Base-by-base conservation (phyloP, 768 basidiomycete species). In the Trametes cingulata region DNA sequence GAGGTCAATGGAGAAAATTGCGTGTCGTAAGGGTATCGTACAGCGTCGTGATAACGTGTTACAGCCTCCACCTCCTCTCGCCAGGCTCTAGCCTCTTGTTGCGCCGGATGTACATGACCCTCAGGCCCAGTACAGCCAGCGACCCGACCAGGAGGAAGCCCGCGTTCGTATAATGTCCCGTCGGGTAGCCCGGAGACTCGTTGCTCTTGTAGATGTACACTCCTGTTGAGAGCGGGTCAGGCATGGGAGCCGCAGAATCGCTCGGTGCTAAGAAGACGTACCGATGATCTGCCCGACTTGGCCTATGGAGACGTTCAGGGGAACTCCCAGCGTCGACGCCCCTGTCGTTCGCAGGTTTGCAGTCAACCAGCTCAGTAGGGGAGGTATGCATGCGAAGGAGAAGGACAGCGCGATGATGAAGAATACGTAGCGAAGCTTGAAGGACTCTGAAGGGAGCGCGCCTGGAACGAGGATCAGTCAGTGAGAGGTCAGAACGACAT, bases 251-350 rank as follows among this genome's bases (percentile, higher is more conserved):
- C 2, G 10, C 13, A 29, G 12, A 27, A 24, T 41, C 6, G 3
- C 17, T 35, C 15, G 42, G 15, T 48, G 45, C 27, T 19, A 43
- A 40, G 15, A 22, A 33, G 20, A 51, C 63, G 24, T 56, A 64
- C 70, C 68, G 20, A 75, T 69, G 64, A 76, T 75, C 62, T 76
- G 75, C 5, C 75, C 75, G 5, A 72, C 49, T n/a, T 73, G 72
- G 3, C 74, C 75, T 35, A 73, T 69, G 20, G 73, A 71, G 36
- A 75, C 69, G 57, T 72, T 75, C 29, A 74, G 29, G 13, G 73
- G 71, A 12, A 74, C 67, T 8, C 68, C 71, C 20, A 76, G 68
- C 20, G 73, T 73, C 8, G 69, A 59, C 0, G 73, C 70, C 0
- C 69, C 67, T 1, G 75, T 76, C 24, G 62, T 63, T 43, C 60